These are phyloP conservation scores for Angomonas ambiguus DNA, from an alignment of 208 protist species.

Conservation along the genomic window DNA sequence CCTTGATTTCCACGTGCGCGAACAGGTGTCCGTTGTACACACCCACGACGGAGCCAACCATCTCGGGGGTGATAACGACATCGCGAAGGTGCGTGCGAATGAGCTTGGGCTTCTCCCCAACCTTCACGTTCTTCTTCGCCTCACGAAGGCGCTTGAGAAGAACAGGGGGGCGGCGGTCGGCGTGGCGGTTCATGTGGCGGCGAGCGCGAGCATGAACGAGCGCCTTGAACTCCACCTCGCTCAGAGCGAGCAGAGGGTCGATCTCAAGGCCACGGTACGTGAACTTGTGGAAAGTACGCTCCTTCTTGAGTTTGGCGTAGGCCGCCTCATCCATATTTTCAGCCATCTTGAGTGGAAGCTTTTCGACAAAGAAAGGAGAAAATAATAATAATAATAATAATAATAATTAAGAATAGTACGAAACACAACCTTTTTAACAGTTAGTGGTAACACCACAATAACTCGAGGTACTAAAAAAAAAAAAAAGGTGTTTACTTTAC, in stretches of 20 bases:
- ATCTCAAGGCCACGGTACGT: slow-evolving; percentile 95
- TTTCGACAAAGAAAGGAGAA: slow-evolving; percentile 6
- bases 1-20: slow-evolving; percentile 99
- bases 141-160: slow-evolving; percentile 98
- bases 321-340: slow-evolving; percentile 79
- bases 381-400: slow-evolving; percentile 9
- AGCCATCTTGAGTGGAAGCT: slow-evolving; percentile 32
- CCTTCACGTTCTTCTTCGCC: slow-evolving; percentile 93
- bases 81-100: slow-evolving; percentile 99
- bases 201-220: slow-evolving; percentile 93
- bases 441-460: too few relatives aligned
- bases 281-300: slow-evolving; percentile 98
- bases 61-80: slow-evolving; percentile 99
- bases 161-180: slow-evolving; percentile 87
- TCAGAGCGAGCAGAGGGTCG: slow-evolving; percentile 93
- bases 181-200: slow-evolving; percentile 92
- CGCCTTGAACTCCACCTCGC: slow-evolving; percentile 91
- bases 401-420: too few relatives aligned
- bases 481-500: too few relatives aligned
- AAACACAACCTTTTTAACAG: too few relatives aligned
- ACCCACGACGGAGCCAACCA: slow-evolving; percentile 99
- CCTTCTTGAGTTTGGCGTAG: slow-evolving; percentile 95
- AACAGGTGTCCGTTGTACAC: slow-evolving; percentile 99
- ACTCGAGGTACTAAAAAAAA: too few relatives aligned
- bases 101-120: slow-evolving; percentile 96